Evolutionary conservation across 805 yeast species (phyloP), one percentile per base, ranked within the genome.

Genomic region (Metschnikowia proteae): DNA sequence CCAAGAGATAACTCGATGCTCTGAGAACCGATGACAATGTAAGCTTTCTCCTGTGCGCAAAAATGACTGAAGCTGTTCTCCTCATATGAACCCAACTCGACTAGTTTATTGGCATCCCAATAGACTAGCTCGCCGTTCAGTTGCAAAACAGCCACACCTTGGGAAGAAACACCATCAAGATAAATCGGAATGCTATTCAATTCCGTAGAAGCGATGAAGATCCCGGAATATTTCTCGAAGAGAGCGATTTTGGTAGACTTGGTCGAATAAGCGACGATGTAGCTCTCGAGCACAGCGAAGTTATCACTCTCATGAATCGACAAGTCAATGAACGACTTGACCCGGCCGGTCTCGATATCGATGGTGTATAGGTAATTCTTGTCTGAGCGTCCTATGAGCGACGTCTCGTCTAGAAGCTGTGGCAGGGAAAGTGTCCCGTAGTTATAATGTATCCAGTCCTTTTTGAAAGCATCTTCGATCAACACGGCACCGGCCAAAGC

Each of bases 391-490:
- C 63, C 55, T 11, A 63, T 35, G 8, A 64, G 36, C 22, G 58
- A 45, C 5, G 57, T 54, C 17, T 56, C 43, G 43, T 54, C 37
- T 25, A 59, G 29, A 6, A 61, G 28, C n/a, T 46, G 49, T n/a
- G 38, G 46, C 35, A 49, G 43, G 29, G 42, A 33, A 27, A 75
- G 66, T 5, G 59, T 55, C 0, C 84, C 84, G 28, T 78, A 61
- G 43, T 71, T 74, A 29, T 67, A 68, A 6, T 71, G 60, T 40
- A 79, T 75, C 84, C 84, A 82, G 55, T 83, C 88, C 31, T 68
- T 67, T 13, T 63, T 63, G 58, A 75, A 79, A 0, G 83, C 82
- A 51, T 81, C 83, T 46, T 81, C 84, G 26, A 72, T 64, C 54
- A 64, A 71, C 4, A 65, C 63, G 5, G 51, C 53, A 5, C 26